Evolutionary conservation across 768 basidiomycete species (phyloP).

Genomic region (Suillus tomentosus): DNA sequence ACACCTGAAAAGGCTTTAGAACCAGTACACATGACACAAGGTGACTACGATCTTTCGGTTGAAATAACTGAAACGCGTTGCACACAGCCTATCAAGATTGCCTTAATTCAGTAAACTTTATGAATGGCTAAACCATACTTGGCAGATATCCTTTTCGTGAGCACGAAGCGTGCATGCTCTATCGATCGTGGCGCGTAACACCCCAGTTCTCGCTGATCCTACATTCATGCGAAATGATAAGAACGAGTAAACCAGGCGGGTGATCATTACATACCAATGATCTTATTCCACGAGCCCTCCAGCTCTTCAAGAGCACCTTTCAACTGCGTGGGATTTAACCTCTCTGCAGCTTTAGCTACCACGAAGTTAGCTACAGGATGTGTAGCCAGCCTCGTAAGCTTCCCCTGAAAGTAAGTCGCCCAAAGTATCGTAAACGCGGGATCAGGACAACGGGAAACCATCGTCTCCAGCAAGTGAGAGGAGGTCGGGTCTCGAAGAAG

Average conservation of each 20-base stretch:
- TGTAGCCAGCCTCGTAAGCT: slow-evolving; percentile 66
- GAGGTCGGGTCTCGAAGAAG: slow-evolving; percentile 85
- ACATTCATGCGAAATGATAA: slow-evolving; percentile 2
- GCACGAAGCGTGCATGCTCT: slow-evolving; percentile 52
- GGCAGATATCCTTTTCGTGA: slow-evolving; percentile 50
- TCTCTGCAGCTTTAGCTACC: slow-evolving; percentile 73
- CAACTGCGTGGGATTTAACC: slow-evolving; percentile 60
- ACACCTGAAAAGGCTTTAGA: slow-evolving; percentile 49
- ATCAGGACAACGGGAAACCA: slow-evolving; percentile 64
- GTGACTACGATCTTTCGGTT: slow-evolving; percentile 47
- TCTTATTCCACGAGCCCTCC: slow-evolving; percentile 53
- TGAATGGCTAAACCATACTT: slow-evolving; percentile 46
- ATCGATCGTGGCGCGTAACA: slow-evolving; percentile 75
- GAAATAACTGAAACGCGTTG: slow-evolving; percentile 57
- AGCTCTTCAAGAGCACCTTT: slow-evolving; percentile 61
- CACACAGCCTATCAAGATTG: slow-evolving; percentile 52
- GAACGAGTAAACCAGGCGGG: not conserved
- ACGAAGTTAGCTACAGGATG: slow-evolving; percentile 98
- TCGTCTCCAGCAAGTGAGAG: slow-evolving; percentile 86
- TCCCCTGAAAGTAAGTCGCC: slow-evolving; percentile 76
- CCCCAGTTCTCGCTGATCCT: slow-evolving; percentile 77
- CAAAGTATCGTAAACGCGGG: slow-evolving; percentile 69
- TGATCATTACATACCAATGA: slow-evolving; percentile 61
- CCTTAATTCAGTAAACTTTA: slow-evolving; percentile 13
- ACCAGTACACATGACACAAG: slow-evolving; percentile 71